phyloP scores from a whole-genome alignment of 306 rosid genomes.

The Cucumis melo region DNA sequence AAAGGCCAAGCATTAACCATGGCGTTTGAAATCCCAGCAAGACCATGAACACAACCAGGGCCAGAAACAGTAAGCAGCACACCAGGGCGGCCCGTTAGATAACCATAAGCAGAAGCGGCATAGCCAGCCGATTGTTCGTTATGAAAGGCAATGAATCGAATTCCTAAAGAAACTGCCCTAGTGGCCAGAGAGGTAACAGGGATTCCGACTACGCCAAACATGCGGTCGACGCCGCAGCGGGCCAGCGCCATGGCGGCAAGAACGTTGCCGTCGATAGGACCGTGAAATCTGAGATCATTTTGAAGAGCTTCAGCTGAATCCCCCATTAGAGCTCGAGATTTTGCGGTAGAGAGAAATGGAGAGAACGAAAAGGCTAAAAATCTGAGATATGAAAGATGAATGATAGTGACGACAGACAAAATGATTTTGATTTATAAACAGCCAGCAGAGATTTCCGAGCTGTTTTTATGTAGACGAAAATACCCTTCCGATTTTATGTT shows the following conservation, averaged over 20 bases:
- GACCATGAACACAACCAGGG: conserved; percentile 97
- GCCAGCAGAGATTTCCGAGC: neutral
- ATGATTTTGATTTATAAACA: neutral
- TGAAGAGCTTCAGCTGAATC: conserved; percentile 2
- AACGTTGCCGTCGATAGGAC: conserved; percentile 43
- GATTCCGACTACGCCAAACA: conserved; percentile 97
- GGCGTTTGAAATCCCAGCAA: conserved; percentile 83
- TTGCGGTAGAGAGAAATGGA: no score
- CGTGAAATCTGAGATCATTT: neutral
- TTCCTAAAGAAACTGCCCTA: conserved; percentile 69
- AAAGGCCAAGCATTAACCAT: conserved; percentile 73
- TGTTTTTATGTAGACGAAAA: neutral
- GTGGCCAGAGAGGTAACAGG: conserved; percentile 87
- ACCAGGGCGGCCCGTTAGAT: conserved; percentile 63
- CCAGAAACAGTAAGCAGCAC: conserved; percentile 88
- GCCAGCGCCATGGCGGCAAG: conserved; percentile 60
- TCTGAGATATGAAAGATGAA: neutral
- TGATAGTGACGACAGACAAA: neutral
- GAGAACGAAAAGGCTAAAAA: neutral
- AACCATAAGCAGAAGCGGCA: conserved; percentile 96
- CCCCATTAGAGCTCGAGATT: conserved; percentile 5
- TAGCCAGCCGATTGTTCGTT: conserved; percentile 97
- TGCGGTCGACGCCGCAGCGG: conserved; percentile 46
- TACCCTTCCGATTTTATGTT: neutral
- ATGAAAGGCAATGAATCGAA: conserved; percentile 78